Evolutionary conservation across 2,329 filamentous ascomycete genomes (phyloP).

Genomic region (Alternaria metachromatica): DNA sequence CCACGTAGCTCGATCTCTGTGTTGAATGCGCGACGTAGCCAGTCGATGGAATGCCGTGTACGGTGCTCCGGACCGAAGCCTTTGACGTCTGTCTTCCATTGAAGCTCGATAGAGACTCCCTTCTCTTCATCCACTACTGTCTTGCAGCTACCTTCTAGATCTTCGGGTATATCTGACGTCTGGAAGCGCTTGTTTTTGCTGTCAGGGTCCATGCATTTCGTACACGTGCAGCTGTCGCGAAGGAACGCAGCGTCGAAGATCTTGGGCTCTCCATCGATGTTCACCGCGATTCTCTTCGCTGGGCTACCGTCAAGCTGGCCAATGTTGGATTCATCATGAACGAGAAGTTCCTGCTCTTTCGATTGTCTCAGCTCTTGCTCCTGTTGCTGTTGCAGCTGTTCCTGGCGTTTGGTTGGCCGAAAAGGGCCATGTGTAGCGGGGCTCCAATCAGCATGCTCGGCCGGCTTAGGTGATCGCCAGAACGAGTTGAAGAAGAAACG

Average conservation of each 20-base stretch:
- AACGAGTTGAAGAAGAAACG: conserved; percentile 28
- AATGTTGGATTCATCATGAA: conserved; percentile 11
- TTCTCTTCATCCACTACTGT: conserved; percentile 46
- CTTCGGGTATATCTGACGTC: conserved; percentile 66
- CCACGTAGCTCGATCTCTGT: conserved; percentile 41
- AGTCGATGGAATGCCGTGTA: conserved; percentile 49
- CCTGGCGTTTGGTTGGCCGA: conserved; percentile 23
- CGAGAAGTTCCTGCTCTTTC: conserved; percentile 19
- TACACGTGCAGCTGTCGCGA: conserved; percentile 66
- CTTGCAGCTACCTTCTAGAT: conserved; percentile 46
- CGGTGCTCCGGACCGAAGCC: conserved; percentile 52
- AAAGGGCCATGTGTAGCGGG: conserved; percentile 28
- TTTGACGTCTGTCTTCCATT: conserved; percentile 66
- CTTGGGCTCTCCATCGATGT: conserved; percentile 39
- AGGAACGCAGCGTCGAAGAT: conserved; percentile 51
- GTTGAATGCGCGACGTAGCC: conserved; percentile 40
- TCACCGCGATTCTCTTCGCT: conserved; percentile 38
- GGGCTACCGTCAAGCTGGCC: conserved; percentile 32
- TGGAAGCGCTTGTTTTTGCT: conserved; percentile 70
- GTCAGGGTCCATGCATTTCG: conserved; percentile 63
- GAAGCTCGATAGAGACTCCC: conserved; percentile 59
- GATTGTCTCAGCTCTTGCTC: conserved; percentile 12
- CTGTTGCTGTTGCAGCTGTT: conserved; percentile 24
- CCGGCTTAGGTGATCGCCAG: conserved; percentile 22
- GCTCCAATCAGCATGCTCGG: conserved; percentile 27